Evolutionary conservation across 352 stramenopile species (phyloP).

Genomic region (Pythium aristosporum): DNA sequence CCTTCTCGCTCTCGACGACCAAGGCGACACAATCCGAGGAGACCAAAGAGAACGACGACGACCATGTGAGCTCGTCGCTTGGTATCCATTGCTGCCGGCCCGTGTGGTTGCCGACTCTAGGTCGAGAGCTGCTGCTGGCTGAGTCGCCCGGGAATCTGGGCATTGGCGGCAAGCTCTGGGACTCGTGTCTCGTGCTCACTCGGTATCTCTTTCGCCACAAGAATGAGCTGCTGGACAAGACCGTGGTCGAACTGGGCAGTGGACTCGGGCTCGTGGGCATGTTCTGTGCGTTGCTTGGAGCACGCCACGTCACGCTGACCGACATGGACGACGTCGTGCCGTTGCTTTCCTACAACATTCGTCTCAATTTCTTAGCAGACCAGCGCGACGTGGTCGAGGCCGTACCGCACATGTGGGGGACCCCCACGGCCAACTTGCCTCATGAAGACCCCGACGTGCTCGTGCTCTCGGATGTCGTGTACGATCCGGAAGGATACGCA

Average conservation of each 20-base stretch:
- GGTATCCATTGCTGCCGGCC: constrained; percentile 75
- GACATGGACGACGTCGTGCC: constrained; percentile 77
- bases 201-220: constrained; percentile 47
- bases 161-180: constrained; percentile 84
- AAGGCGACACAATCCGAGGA: background rate
- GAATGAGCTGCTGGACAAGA: constrained; percentile 41
- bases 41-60: background rate
- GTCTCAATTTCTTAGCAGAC: constrained; percentile 45
- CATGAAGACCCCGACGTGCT: constrained; percentile 51
- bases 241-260: constrained; percentile 72
- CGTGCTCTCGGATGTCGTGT: constrained; percentile 79
- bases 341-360: constrained; percentile 77
- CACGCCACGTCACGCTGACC: constrained; percentile 52
- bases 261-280: constrained; percentile 76
- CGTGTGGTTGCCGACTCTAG: constrained; percentile 47
- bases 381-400: constrained; percentile 20
- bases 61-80: constrained; percentile 19
- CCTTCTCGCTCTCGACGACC: constrained; percentile 29
- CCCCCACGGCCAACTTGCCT: constrained; percentile 34
- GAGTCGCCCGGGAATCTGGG: constrained; percentile 74
- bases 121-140: constrained; percentile 61
- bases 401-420: constrained; percentile 58
- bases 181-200: constrained; percentile 76
- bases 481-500: constrained; percentile 72
- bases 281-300: constrained; percentile 64